A percentile compares a stretch with the other conserved stretches of the same genome.
Evolutionary conservation across 345 rosid species (phyloP).

Genomic region (rapeseed (Brassica napus)): DNA sequence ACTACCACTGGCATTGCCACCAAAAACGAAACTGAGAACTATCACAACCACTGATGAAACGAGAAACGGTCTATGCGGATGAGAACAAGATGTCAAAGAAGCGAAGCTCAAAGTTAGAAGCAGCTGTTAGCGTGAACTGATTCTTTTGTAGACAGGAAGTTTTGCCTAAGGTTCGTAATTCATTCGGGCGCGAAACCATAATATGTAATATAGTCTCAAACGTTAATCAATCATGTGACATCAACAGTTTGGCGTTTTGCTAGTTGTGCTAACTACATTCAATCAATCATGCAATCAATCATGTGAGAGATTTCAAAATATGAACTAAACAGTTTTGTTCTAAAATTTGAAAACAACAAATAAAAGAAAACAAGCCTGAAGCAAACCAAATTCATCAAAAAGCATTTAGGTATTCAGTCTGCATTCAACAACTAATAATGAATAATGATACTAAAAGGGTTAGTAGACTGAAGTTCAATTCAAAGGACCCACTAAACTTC

Average conservation of each 20-base stretch:
- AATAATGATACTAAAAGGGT: not conserved
- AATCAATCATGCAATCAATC: not conserved
- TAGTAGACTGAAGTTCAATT: slow-evolving; percentile 7
- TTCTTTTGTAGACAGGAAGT: not conserved
- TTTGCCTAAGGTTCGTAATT: not conserved
- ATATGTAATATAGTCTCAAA: not conserved
- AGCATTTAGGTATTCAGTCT: not conserved
- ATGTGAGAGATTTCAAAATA: not conserved
- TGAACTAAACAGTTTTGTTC: not conserved
- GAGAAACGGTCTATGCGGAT: not conserved
- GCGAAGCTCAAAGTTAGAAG: not conserved
- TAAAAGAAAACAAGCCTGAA: not conserved
- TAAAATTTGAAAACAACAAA: not conserved
- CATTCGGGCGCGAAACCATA: not conserved
- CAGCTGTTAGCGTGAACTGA: not conserved
- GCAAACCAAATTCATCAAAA: not conserved
- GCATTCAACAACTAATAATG: slow-evolving; percentile 5
- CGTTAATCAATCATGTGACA: not conserved
- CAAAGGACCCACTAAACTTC: slow-evolving; percentile 1
- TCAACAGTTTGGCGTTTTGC: not conserved
- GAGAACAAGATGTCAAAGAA: not conserved
- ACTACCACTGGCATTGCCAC: not conserved
- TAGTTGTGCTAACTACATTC: not conserved
- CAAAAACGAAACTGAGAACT: not conserved
- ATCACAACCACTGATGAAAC: not conserved